phyloP scores from a whole-genome alignment of 306 rosid species.

The Quillaja saponaria region DNA sequence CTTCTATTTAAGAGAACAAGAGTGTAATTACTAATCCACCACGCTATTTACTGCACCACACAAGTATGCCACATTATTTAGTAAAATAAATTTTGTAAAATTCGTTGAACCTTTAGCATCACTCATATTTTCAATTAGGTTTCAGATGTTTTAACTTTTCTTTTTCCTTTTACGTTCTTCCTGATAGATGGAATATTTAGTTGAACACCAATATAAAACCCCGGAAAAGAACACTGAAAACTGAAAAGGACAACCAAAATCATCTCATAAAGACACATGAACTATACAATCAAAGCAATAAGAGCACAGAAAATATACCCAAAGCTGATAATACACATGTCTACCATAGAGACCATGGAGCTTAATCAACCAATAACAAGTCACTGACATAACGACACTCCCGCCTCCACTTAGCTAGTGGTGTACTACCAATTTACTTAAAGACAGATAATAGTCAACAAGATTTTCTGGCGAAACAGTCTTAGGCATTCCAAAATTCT shows the following conservation, averaged over 20 bases:
- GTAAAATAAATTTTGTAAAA: no score
- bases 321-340: neutral
- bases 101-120: no score
- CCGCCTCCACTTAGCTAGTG: constrained; percentile 1
- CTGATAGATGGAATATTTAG: no score
- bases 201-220: neutral
- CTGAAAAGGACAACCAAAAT: neutral
- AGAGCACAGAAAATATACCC: no score
- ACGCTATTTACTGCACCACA: no score
- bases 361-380: constrained; percentile 10
- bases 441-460: neutral
- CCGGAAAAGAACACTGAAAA: neutral
- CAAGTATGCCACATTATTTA: no score
- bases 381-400: constrained; percentile 9
- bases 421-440: neutral
- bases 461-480: neutral
- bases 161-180: no score
- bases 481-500: neutral
- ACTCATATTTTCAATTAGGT: no score
- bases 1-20: no score
- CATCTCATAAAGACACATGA: neutral
- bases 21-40: no score
- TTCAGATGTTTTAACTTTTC: no score
- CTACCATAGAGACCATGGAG: neutral
- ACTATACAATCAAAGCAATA: neutral